Percentiles rank a stretch among this genome's conserved stretches.
Evolutionary conservation across 1,139 yeast species (phyloP).

Genomic region (Yamadazyma pseudoaaseri): DNA sequence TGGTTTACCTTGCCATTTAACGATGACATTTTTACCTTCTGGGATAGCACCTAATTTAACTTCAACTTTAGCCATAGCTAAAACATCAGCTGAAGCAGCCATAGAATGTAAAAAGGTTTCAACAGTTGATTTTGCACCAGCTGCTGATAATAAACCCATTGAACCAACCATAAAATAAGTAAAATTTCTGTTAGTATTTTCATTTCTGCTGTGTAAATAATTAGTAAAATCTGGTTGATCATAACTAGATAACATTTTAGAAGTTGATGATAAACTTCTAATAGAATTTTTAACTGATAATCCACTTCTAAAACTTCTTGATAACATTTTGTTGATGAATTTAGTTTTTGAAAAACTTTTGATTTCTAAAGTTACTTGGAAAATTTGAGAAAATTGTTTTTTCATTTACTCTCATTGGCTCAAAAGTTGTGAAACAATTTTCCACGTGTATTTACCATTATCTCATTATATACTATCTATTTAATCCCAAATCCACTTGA

Average conservation of each 20-base stretch:
- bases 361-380: conserved; percentile 8
- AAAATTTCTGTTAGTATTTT: conserved; percentile 75
- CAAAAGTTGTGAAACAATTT: background rate
- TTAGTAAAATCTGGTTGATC: conserved; percentile 90
- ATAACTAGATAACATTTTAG: conserved; percentile 66
- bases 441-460: background rate
- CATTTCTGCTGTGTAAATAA: conserved; percentile 74
- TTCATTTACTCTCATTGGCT: conserved; percentile 12
- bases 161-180: conserved; percentile 98
- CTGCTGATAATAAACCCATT: conserved; percentile 89
- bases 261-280: conserved; percentile 44
- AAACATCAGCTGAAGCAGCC: conserved; percentile 98
- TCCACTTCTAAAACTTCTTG: conserved; percentile 45
- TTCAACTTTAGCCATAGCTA: conserved; percentile 99
- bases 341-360: conserved; percentile 10
- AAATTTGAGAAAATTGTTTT: conserved; percentile 17
- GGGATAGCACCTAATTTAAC: conserved; percentile 94
- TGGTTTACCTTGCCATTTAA: conserved; percentile 99
- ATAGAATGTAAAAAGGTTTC: conserved; percentile 90
- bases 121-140: conserved; percentile 97
- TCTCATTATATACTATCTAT: conserved; percentile 20
- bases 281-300: conserved; percentile 23
- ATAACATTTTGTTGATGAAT: conserved; percentile 10
- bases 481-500: conserved; percentile 86
- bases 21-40: conserved; percentile 96